Base-by-base conservation (phyloP, 129 eudicot genomes). In the Oenanthe sinensis region DNA sequence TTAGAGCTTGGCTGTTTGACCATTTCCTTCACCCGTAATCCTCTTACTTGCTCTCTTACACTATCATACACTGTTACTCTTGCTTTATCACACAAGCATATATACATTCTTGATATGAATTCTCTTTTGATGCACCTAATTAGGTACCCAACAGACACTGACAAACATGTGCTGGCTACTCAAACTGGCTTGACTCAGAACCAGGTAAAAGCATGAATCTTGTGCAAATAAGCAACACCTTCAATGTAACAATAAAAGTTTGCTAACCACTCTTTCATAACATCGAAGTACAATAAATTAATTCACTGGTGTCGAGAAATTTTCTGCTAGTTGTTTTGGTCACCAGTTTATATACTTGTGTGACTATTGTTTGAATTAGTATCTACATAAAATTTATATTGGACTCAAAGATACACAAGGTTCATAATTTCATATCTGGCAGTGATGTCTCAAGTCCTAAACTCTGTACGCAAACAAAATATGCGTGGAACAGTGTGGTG, bases 11-110 rank as follows among this genome's bases (percentile, higher is more conserved):
- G 98, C 87, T 93, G 3, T 93, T 93, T 49, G 98, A 93, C 47
- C 98, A 93, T 80, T 93, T 93, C 76, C 98, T 93, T 81, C 97
- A 93, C 86, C 98, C 97, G 98, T 93, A 82, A 80, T 8, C 58
- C 52, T 74, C 74, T 50, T 40, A 78, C 76, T 19, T 28, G 8
- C 83, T 22, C 85, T 76, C 71, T 63, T 33, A 33, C 15, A 52
- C 24, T 24, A 62, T 62, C 26, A 62, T 24, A 62, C 69, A 62
- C 15, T 62, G 10, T 62, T 24, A 0, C 36, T 33, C 36, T 33
- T 33, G 36, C 69, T 33, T 8, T 76, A 6, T 79, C 77, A 39
- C 80, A 79, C 13, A 73, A 77, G 74, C 33, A 11, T 30, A 37
- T 6, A 55, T 17, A 39, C 48, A 58, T 55, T 69, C 26, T 63